These are phyloP conservation scores for Cylindrotheca fusiformis DNA, from an alignment of 108 stramenopile species.

Conservation along the genomic window DNA sequence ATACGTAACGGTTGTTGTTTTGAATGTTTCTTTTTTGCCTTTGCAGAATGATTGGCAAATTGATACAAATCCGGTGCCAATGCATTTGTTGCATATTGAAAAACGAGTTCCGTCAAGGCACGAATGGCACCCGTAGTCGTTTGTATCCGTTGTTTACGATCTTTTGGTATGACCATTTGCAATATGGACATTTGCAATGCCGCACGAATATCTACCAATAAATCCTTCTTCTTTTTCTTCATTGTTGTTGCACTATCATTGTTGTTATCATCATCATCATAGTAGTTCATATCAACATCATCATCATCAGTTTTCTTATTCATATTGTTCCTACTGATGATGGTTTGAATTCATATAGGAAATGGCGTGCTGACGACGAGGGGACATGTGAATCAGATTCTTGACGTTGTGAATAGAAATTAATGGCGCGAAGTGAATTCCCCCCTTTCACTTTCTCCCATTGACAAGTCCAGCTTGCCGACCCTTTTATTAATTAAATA, in stretches of 20 bases:
- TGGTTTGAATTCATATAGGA: too few relatives aligned
- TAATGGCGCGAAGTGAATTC: too few relatives aligned
- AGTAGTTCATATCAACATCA: not conserved
- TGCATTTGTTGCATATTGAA: conserved; percentile 51
- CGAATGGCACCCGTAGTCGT: conserved; percentile 47
- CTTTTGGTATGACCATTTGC: conserved; percentile 26
- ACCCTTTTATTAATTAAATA: too few relatives aligned
- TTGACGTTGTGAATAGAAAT: too few relatives aligned
- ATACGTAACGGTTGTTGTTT: too few relatives aligned
- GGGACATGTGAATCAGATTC: too few relatives aligned
- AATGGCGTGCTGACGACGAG: too few relatives aligned
- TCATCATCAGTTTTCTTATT: not conserved
- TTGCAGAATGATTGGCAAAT: conserved; percentile 52
- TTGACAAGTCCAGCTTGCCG: too few relatives aligned
- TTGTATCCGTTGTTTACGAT: conserved; percentile 5
- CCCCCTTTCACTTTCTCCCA: too few relatives aligned
- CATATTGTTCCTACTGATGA: not conserved
- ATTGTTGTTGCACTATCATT: conserved; percentile 1
- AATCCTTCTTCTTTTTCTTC: conserved; percentile 8
- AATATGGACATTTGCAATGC: conserved; percentile 28
- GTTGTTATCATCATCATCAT: not conserved
- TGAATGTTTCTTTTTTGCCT: not conserved
- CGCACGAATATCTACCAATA: conserved; percentile 36
- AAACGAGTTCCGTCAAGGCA: conserved; percentile 58
- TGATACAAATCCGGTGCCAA: conserved; percentile 50